Base-by-base conservation (phyloP, 139 green algal species). In the Micractinium conductrix region DNA sequence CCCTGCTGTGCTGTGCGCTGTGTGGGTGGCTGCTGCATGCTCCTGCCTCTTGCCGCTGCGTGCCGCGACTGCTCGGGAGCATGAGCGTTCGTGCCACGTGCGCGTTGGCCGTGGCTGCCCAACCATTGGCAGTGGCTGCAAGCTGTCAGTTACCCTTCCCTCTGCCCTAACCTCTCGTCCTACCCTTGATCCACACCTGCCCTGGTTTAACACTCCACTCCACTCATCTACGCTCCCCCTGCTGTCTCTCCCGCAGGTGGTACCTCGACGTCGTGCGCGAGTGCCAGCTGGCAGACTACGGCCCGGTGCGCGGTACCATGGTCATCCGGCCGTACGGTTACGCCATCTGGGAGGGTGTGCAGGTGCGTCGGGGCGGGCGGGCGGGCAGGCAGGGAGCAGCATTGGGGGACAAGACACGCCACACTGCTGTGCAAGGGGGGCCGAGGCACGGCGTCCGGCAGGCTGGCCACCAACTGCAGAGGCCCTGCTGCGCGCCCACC, bases 251-350 rank as follows among this genome's bases (percentile, higher is more conserved):
- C 55, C 37, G 26, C 74, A 87, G 88, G 74, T 98, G 95, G 94
- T 99, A 99, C 91, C 91, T 99, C 40, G 97, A 99, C 74, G 90
- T 99, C 50, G 95, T 99, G 44, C 89, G 94, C 12, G 95, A 98
- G 82, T 95, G 93, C 28, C 89, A 99, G 91, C 93, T 99, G 55
- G 97, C 96, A 4, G 96, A 99, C 87, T 99, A 99, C 87, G 97
- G 97, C 6, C 97, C 97, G 16, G 97, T 99, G 42, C 83, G 97
- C 65, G 97, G 97, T 78, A 99, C 97, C 40, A 99, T 99, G 97
- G 97, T 99, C 30, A 99, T 99, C 70, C 90, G 97, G 4, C 97
- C 97, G 4, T 99, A 99, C 75, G 97, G 96, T 22, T 99, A 93
- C 73, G 93, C 93, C 4, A 74, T 96, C 12, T 96, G 93, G 93